Base-by-base conservation (phyloP, 176 grass and related monocot species). In the Aegilops bicornis region DNA sequence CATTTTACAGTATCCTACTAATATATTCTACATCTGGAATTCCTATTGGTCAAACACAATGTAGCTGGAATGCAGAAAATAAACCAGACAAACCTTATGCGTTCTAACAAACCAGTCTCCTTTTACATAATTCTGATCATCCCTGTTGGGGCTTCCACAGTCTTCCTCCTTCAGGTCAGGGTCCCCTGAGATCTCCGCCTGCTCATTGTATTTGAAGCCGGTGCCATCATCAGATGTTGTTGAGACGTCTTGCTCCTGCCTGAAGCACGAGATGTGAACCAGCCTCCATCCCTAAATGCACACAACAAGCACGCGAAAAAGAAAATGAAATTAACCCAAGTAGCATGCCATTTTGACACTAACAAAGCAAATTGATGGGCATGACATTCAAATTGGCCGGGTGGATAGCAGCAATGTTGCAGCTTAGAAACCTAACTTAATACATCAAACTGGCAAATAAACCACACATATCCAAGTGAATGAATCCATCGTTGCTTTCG, bases 181-280 rank as follows among this genome's bases (percentile, higher is more conserved):
- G 9, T 17, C 54, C 31, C 9, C 45, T 2, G 42, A 54, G 40
- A 33, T 83, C 73, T 79, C 84, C 4, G 47, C 69, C 69, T 32
- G 64, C 13, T 35, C 84, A 33, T 54, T 22, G 14, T 56, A 79
- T 12, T 73, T 65, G 64, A 86, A 83, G 64, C 40, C 39, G 8
- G n/a, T 2, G 4, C 59, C 73, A 69, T 88, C 84, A 12, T 72
- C 80, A 32, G 85, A 79, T 45, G 69, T 85, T 45, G 80, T 85
- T 45, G 80, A 78, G 31, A 68, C 92, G 69, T 91, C 92, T 59
- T 90, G 87, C 13, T 86, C 86, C 33, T 89, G 82, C 76, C 87
- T 93, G 69, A 95, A 97, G 87, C 91, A 90, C 0, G 86, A 91
- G 10, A 78, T 45, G 54, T 54, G 87, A 32, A 84, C 71, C 48